Percentiles rank a stretch among this genome's conserved stretches.
Conservation (phyloP, 176 grass and related monocot species). For the Oryza brachyantha region DNA sequence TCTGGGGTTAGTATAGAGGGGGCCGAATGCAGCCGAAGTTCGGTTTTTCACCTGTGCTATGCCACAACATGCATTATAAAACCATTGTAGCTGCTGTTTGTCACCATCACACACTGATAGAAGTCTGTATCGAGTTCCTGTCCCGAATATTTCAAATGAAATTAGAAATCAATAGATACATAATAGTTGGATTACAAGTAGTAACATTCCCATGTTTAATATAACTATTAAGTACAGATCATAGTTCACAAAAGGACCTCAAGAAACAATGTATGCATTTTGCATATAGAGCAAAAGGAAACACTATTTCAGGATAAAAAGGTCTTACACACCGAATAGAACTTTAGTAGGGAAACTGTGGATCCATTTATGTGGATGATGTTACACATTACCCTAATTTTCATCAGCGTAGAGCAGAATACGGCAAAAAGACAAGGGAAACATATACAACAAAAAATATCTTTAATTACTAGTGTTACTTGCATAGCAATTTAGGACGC, state of each 20-base stretch:
- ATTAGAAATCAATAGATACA: neutral
- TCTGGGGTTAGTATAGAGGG: too few species aligned
- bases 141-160: conserved; percentile 21
- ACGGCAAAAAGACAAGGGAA: neutral
- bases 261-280: conserved; percentile 10
- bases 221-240: neutral
- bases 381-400: neutral
- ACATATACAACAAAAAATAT: neutral
- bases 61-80: conserved; percentile 78
- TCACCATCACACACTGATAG: conserved; percentile 73
- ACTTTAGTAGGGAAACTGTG: neutral
- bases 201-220: neutral
- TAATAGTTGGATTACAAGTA: neutral
- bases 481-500: neutral
- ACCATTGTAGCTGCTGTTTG: conserved; percentile 71
- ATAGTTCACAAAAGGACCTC: neutral
- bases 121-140: conserved; percentile 71
- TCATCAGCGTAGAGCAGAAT: neutral
- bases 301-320: neutral
- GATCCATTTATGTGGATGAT: neutral
- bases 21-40: too few species aligned
- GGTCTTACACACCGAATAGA: neutral
- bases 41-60: conserved; percentile 62
- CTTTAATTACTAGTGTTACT: neutral
- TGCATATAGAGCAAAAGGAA: neutral